Conservation (phyloP, 768 basidiomycete species). For the Mycena sanguinolenta region DNA sequence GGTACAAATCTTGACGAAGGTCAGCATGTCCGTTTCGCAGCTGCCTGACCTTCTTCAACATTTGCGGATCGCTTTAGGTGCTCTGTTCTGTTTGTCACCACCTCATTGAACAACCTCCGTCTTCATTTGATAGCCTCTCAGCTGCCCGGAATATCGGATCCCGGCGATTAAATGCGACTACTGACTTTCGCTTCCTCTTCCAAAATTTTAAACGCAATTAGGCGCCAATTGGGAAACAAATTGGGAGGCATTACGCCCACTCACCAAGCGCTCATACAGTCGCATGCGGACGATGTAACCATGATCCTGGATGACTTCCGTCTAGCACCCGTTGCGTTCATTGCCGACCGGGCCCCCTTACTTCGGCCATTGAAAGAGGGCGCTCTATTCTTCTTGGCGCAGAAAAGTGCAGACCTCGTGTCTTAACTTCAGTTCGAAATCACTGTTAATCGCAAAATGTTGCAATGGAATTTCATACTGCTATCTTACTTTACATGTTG, state of each 20-base stretch:
- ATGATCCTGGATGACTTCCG: constrained; percentile 36
- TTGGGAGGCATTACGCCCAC: constrained; percentile 32
- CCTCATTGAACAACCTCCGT: constrained; percentile 37
- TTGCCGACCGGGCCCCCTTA: constrained; percentile 15
- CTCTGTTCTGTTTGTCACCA: constrained; percentile 42
- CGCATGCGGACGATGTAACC: constrained; percentile 31
- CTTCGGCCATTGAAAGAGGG: constrained; percentile 7
- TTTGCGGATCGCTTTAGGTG: constrained; percentile 41
- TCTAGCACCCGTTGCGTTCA: constrained; percentile 31
- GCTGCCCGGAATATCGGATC: constrained; percentile 38
- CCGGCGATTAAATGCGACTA: constrained; percentile 22
- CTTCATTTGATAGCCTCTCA: constrained; percentile 40
- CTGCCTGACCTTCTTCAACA: background rate
- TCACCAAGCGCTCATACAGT: constrained; percentile 30
- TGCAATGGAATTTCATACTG: background rate
- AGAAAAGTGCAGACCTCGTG: no score
- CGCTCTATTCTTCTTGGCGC: no score
- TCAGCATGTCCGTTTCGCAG: constrained; percentile 23
- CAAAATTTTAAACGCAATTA: background rate
- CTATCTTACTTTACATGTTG: constrained; percentile 1
- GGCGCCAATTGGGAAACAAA: constrained; percentile 28
- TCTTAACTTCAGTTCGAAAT: no score
- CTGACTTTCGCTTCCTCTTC: constrained; percentile 14
- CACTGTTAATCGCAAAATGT: no score
- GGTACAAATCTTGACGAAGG: constrained; percentile 62